These are phyloP conservation scores for Sugiyamaella mastotermitis DNA, from an alignment of 805 yeast species.

Conservation along the genomic window DNA sequence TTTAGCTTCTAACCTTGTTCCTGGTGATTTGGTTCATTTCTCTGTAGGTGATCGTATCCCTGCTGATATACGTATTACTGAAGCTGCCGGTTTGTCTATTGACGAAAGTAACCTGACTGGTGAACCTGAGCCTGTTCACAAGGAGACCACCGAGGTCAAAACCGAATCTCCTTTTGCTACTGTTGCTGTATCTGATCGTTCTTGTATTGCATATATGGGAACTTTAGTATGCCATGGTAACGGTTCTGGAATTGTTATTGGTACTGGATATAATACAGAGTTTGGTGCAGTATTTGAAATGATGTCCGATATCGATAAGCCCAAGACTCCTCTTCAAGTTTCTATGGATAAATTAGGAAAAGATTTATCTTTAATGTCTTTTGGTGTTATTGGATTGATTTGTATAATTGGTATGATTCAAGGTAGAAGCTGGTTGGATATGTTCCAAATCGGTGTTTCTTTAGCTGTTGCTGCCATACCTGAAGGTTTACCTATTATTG, in stretches of 20 bases:
- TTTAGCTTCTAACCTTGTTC: constrained; percentile 81
- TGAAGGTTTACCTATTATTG: constrained; percentile 97
- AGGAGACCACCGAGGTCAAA: constrained; percentile 39
- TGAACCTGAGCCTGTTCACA: constrained; percentile 82
- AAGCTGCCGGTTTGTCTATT: constrained; percentile 71
- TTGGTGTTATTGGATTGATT: constrained; percentile 83
- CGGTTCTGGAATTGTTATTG: constrained; percentile 88
- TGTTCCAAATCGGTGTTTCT: constrained; percentile 96
- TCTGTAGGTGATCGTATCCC: constrained; percentile 94
- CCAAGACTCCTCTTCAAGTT: constrained; percentile 92
- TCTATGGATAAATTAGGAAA: constrained; percentile 95
- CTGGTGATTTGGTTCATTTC: constrained; percentile 91
- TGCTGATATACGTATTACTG: constrained; percentile 81
- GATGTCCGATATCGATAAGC: constrained; percentile 94
- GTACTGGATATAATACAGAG: constrained; percentile 83
- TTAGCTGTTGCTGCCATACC: constrained; percentile 99
- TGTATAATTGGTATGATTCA: constrained; percentile 85
- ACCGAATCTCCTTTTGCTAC: constrained; percentile 27
- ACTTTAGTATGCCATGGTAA: constrained; percentile 95
- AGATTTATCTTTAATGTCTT: constrained; percentile 78
- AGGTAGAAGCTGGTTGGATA: constrained; percentile 93
- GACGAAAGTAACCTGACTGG: constrained; percentile 97
- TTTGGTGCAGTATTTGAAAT: constrained; percentile 92
- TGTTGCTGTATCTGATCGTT: constrained; percentile 58
- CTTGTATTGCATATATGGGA: constrained; percentile 90